Conservation (phyloP, 2,329 filamentous ascomycete genomes). For the Aspergillus vadensis region DNA sequence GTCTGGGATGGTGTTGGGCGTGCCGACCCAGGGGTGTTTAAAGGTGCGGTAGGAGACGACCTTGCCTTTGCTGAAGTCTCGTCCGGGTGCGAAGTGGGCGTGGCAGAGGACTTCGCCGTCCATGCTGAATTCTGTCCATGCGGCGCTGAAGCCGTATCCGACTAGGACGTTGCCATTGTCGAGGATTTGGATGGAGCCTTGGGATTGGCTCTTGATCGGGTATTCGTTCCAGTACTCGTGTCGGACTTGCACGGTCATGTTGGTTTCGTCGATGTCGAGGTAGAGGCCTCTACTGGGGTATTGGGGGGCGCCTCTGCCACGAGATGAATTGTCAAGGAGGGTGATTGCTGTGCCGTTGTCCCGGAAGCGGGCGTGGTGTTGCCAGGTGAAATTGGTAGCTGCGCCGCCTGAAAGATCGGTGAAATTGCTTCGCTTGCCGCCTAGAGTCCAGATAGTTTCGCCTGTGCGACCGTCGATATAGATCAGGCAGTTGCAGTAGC, state of each 20-base stretch:
- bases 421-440: slow-evolving; percentile 51
- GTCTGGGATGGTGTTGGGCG: slow-evolving; percentile 44
- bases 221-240: slow-evolving; percentile 43
- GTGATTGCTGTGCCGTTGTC: slow-evolving; percentile 36
- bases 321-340: slow-evolving; percentile 46
- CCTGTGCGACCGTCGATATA: slow-evolving; percentile 49
- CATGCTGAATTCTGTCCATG: slow-evolving; percentile 56
- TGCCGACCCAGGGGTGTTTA: slow-evolving; percentile 55
- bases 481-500: slow-evolving; percentile 39
- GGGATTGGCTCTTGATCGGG: slow-evolving; percentile 43
- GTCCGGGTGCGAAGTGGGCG: slow-evolving; percentile 47
- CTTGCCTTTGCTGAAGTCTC: slow-evolving; percentile 36
- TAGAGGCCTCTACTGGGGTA: slow-evolving; percentile 48
- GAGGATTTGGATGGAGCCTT: slow-evolving; percentile 50
- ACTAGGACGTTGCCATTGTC: slow-evolving; percentile 50
- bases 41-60: slow-evolving; percentile 57
- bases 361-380: slow-evolving; percentile 55
- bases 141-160: slow-evolving; percentile 54
- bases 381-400: slow-evolving; percentile 53
- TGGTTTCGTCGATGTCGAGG: slow-evolving; percentile 41
- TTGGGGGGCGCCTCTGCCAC: slow-evolving; percentile 22
- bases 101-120: slow-evolving; percentile 53
- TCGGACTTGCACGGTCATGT: slow-evolving; percentile 48
- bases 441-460: slow-evolving; percentile 54
- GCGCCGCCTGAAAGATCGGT: slow-evolving; percentile 42